These are phyloP conservation scores for Fusarium buharicum DNA, from an alignment of 2,329 filamentous ascomycete genomes.

Conservation along the genomic window DNA sequence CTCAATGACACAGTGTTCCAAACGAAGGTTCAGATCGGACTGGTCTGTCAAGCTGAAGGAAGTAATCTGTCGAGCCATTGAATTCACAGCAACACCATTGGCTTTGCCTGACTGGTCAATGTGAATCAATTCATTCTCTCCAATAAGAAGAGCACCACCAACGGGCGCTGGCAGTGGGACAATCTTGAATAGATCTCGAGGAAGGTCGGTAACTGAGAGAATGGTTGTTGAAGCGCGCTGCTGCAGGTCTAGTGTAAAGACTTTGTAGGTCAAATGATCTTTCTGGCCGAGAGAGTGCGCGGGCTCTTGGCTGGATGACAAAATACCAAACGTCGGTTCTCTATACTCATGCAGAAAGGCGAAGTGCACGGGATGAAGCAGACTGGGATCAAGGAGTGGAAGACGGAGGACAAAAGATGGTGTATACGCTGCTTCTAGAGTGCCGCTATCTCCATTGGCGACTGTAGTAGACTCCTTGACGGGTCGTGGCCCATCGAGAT, in stretches of 20 bases:
- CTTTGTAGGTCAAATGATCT: constrained; percentile 88
- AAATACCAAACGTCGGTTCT: constrained; percentile 95
- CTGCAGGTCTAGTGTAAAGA: constrained; percentile 94
- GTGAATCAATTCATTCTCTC: constrained; percentile 91
- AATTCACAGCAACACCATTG: constrained; percentile 91
- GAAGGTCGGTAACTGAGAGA: constrained; percentile 83
- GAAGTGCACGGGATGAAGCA: constrained; percentile 90
- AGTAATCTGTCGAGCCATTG: constrained; percentile 84
- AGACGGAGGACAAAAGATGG: constrained; percentile 94
- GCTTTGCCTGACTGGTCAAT: constrained; percentile 95
- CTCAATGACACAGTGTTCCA: constrained; percentile 85
- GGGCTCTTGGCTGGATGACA: constrained; percentile 79
- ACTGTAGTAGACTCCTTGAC: constrained; percentile 55
- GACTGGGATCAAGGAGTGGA: constrained; percentile 84
- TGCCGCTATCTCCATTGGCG: constrained; percentile 51
- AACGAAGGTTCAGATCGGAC: constrained; percentile 77
- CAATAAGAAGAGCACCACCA: constrained; percentile 87
- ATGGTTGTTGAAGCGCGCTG: constrained; percentile 94
- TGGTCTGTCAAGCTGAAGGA: constrained; percentile 89
- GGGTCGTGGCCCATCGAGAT: constrained; percentile 75
- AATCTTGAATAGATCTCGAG: constrained; percentile 86
- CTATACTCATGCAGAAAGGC: constrained; percentile 96
- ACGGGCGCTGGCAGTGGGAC: constrained; percentile 86
- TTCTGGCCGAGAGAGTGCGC: constrained; percentile 84
- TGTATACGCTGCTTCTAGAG: constrained; percentile 75